Evolutionary conservation across 345 rosid species (phyloP), one percentile per base, ranked within the genome.

Genomic region (Aurinia saxatilis): DNA sequence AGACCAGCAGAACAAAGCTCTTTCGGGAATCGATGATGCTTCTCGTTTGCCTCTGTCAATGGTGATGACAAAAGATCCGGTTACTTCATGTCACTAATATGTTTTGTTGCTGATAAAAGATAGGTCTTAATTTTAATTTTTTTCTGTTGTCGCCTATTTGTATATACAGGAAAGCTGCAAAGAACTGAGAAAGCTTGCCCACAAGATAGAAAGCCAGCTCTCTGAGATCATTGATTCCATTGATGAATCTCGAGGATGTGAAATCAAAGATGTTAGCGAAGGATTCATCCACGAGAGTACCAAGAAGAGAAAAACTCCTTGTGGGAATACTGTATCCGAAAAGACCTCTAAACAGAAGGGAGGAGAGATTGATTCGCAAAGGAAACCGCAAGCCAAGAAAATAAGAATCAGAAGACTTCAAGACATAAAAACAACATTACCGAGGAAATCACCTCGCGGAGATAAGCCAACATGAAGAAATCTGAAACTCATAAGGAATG

Each of bases 151-250:
- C 8, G 9, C 12, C 6, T 33, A 21, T 16, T 46, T 44, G 12
- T 16, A 16, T 61, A 8, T 38, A 54, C 58, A 70, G 74, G 68
- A 63, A 63, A 70, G 68, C 74, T 70, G 69, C 64, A 41, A 48
- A 55, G 57, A 70, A 39, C 42, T 70, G 38, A 16, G 68, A 45
- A 62, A 30, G 37, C 9, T 39, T 62, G 63, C 54, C 11, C 50
- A 62, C 6, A 62, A 62, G 67, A 46, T 70, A 29, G 41, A 62
- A 54, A 52, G 37, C 50, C 68, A 62, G 68, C 68, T 61, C n/a
- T 54, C 63, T 12, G 44, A 37, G 57, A 30, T 69, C 44, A 44
- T 69, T 6, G 63, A 54, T 29, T 61, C 57, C 67, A 17, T 23
- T 11, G 5, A 10, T 53, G 42, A 60, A 69, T 16, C 37, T 53